A percentile compares a stretch with the other conserved stretches of the same genome.
These are phyloP conservation scores for Aspergillus nidulans DNA, from an alignment of 495 filamentous ascomycete species.

Conservation along the genomic window DNA sequence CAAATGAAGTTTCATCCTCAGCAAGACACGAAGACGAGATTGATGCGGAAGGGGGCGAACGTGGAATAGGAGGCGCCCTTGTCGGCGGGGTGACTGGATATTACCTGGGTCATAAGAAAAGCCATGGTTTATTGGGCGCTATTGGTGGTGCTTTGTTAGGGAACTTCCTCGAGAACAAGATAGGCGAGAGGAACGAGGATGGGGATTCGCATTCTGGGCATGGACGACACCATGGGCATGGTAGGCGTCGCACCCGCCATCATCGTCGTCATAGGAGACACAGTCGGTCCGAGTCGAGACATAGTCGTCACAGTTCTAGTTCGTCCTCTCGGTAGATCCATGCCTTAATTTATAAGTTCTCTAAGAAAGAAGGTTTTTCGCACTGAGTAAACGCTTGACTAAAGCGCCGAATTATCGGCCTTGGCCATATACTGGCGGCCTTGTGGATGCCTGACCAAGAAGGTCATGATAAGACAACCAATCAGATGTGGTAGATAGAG, in stretches of 20 bases:
- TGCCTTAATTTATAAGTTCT: too few relatives aligned
- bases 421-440: not conserved
- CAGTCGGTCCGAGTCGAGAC: constrained; percentile 10
- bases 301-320: constrained; percentile 10
- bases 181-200: constrained; percentile 25
- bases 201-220: constrained; percentile 6
- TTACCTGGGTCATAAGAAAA: constrained; percentile 42
- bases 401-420: constrained; percentile 3
- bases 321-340: not conserved
- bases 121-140: constrained; percentile 46
- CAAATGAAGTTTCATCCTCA: not conserved
- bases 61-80: constrained; percentile 38
- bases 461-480: not conserved
- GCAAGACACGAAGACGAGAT: constrained; percentile 13
- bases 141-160: constrained; percentile 47
- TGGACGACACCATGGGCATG: constrained; percentile 21
- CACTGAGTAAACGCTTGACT: constrained; percentile 1
- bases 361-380: not conserved
- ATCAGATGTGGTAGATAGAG: constrained; percentile 1
- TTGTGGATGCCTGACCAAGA: not conserved
- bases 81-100: constrained; percentile 46
- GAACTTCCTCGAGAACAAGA: constrained; percentile 39
- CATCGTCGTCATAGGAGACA: constrained; percentile 26
- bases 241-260: constrained; percentile 18
- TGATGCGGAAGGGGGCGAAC: constrained; percentile 18